A percentile compares a stretch with the other conserved stretches of the same genome.
Conservation (phyloP, 768 basidiomycete species). For the Tulasnella sp. region DNA sequence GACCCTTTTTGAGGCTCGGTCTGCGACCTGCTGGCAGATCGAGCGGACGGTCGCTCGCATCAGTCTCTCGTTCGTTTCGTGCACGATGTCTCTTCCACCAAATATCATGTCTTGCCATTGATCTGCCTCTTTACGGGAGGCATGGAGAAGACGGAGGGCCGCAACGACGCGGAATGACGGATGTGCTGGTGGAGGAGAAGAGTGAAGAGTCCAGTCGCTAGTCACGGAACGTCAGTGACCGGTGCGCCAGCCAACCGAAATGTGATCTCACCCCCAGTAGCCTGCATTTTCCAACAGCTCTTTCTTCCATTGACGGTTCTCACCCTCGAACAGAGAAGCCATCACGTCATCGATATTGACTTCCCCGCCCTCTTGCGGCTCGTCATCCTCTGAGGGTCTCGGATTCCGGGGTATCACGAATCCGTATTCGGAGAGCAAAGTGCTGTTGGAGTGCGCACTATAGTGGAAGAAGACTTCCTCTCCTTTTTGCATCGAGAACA, state of each 20-base stretch:
- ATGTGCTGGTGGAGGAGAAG: conserved; percentile 60
- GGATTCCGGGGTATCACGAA: conserved; percentile 54
- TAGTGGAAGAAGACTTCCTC: conserved; percentile 80
- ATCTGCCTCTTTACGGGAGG: conserved; percentile 46
- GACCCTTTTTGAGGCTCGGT: conserved; percentile 46
- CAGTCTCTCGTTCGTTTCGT: conserved; percentile 21
- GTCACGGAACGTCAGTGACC: background rate
- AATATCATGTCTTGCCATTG: conserved; percentile 36
- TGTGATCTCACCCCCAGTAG: conserved; percentile 77
- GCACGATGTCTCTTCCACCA: conserved; percentile 33
- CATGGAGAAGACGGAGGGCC: conserved; percentile 63
- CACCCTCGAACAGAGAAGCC: conserved; percentile 53
- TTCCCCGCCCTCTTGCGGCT: conserved; percentile 50
- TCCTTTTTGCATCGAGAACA: conserved; percentile 48
- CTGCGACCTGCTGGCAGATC: conserved; percentile 44
- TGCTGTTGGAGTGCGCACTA: conserved; percentile 75
- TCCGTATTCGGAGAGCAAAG: conserved; percentile 87
- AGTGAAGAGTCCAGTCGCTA: conserved; percentile 83
- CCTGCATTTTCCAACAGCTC: conserved; percentile 60
- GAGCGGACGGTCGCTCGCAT: conserved; percentile 23
- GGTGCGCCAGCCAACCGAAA: conserved; percentile 18
- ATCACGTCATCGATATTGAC: conserved; percentile 64
- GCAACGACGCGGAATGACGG: conserved; percentile 82
- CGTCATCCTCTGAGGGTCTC: conserved; percentile 32
- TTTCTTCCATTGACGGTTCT: conserved; percentile 56